Base-by-base conservation (phyloP, 371 early-diverging fungal genomes). In the Smittium culicis region DNA sequence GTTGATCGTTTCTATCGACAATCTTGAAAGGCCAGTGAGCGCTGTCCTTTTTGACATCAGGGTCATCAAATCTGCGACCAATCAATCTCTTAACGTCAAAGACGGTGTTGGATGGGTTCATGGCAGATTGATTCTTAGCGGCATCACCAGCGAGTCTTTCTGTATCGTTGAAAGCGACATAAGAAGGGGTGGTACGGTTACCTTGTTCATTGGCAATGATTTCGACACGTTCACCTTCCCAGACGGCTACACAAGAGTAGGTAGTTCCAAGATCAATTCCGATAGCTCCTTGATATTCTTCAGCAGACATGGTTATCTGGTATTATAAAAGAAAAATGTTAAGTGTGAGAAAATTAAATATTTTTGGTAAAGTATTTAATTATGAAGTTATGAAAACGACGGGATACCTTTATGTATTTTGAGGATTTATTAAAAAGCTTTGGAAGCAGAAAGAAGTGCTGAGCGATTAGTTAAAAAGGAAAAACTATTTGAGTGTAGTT, bases 241-340 rank as follows among this genome's bases (percentile, higher is more conserved):
- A 94, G 67, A 95, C 94, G 81, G 92, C 98, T 74, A 98, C 95
- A 82, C 99, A 99, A 72, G 95, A 95, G 91, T 99, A 98, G 78
- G 99, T 99, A 78, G 99, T 99, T 81, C 99, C 99, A 79, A 99
- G 86, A 88, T 99, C 97, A 80, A 91, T 91, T 83, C 91, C 91
- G 79, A 91, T 87, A 70, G 80, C 78, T 61, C 78, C 78, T 35
- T 71, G 54, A 61, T 72, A 78, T 65, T 74, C 77, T 70, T 78
- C 78, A 67, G 72, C 66, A 35, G 58, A 61, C 71, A 72, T 54
- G 61, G 55, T 69, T 69, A 35, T 58, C 45, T 45, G n/a, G n/a
- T n/a, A n/a, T n/a, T n/a, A n/a, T n/a, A n/a, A n/a, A n/a, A n/a
- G n/a, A n/a, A n/a, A n/a, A n/a, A n/a, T n/a, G n/a, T n/a, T n/a